phyloP scores from a whole-genome alignment of 768 basidiomycete genomes.

The Gelatoporia subvermispora region DNA sequence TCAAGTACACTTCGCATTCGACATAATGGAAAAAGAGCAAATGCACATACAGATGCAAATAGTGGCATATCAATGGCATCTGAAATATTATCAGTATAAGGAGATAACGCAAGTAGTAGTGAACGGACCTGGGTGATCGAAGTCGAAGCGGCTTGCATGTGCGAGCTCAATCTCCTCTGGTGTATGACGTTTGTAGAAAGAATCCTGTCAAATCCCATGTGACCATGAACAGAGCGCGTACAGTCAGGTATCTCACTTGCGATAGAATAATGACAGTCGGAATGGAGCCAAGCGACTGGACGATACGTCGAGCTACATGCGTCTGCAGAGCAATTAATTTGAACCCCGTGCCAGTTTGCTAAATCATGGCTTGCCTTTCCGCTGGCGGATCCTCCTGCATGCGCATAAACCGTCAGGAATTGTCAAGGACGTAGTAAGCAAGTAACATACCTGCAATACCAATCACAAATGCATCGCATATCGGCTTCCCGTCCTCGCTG shows the following conservation, averaged over 20 bases:
- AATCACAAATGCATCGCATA: constrained; percentile 76
- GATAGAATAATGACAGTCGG: constrained; percentile 89
- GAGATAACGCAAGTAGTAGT: neutral
- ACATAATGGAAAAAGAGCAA: neutral
- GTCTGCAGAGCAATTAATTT: constrained; percentile 43
- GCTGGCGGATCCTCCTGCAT: constrained; percentile 75
- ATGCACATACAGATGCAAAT: constrained; percentile 64
- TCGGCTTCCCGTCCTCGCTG: constrained; percentile 63
- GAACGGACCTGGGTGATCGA: constrained; percentile 67
- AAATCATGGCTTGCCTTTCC: constrained; percentile 59
- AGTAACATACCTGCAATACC: constrained; percentile 64
- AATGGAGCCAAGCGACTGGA: constrained; percentile 74
- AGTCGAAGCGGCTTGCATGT: constrained; percentile 73
- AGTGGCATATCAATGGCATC: constrained; percentile 87
- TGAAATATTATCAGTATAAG: neutral
- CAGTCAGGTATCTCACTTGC: constrained; percentile 45
- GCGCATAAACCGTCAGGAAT: neutral
- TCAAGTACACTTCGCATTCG: neutral
- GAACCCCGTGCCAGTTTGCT: neutral
- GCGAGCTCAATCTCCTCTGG: constrained; percentile 81
- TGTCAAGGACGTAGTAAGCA: neutral
- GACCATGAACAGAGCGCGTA: neutral
- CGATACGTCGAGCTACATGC: constrained; percentile 80
- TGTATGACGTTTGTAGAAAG: constrained; percentile 84
- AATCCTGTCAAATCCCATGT: constrained; percentile 54